Conservation (phyloP, 164 flowering plant species). For the Akebia trifoliata region DNA sequence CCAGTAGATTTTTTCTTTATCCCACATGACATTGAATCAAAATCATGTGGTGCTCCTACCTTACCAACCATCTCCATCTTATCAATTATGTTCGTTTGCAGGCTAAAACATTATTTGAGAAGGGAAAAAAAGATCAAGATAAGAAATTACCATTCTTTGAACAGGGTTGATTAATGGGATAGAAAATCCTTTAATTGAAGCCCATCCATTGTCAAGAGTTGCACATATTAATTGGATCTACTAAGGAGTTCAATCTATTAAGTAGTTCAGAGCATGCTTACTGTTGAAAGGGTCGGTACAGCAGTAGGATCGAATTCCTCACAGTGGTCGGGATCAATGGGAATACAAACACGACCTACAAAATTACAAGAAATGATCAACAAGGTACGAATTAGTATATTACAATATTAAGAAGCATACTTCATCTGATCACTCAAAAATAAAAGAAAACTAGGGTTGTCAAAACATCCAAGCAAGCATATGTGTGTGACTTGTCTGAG, state of each 20-base stretch:
- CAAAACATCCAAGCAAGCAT: neutral
- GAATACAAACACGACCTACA: slow-evolving; percentile 91
- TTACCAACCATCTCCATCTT: too few species aligned
- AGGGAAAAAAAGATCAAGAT: too few species aligned
- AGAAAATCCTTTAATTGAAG: too few species aligned
- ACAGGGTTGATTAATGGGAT: too few species aligned
- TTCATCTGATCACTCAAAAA: neutral
- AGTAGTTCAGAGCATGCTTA: slow-evolving; percentile 21
- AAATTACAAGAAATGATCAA: slow-evolving; percentile 6
- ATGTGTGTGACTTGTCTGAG: neutral
- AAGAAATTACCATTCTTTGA: too few species aligned
- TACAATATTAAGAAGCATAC: slow-evolving; percentile 2
- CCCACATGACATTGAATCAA: too few species aligned
- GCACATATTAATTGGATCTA: too few species aligned
- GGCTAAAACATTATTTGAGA: too few species aligned
- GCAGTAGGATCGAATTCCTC: slow-evolving; percentile 89
- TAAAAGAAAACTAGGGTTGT: neutral
- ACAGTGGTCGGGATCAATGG: slow-evolving; percentile 76
- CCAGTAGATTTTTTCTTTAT: too few species aligned
- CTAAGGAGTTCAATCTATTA: too few species aligned
- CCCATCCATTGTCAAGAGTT: neutral
- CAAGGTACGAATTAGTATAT: neutral
- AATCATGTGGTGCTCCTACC: too few species aligned
- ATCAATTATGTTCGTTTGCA: too few species aligned
- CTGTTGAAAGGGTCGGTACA: slow-evolving; percentile 87